A percentile compares a stretch with the other conserved stretches of the same genome.
These are phyloP conservation scores for Coleophoma crateriformis DNA, from an alignment of 2,329 filamentous ascomycete genomes.

Conservation along the genomic window DNA sequence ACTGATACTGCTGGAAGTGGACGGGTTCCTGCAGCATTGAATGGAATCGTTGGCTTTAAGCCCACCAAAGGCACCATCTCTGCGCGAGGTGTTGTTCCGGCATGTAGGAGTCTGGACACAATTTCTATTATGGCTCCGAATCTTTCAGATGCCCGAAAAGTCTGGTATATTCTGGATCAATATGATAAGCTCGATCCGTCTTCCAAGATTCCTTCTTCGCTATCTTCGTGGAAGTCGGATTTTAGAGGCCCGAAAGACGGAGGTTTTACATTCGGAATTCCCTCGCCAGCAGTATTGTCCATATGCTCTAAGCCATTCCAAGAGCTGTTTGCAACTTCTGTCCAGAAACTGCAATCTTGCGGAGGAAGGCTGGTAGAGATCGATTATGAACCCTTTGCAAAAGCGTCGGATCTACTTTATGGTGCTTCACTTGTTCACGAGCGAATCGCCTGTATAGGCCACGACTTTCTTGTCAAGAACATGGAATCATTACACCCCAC, in stretches of 20 bases:
- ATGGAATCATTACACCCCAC: constrained; percentile 38
- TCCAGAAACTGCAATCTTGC: constrained; percentile 29
- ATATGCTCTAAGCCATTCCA: constrained; percentile 36
- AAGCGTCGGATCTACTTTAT: constrained; percentile 44
- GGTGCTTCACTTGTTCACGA: constrained; percentile 47
- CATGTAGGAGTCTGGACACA: constrained; percentile 47
- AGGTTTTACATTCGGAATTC: constrained; percentile 43
- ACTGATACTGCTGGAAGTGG: constrained; percentile 48
- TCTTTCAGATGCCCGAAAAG: constrained; percentile 38
- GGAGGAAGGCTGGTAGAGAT: constrained; percentile 32
- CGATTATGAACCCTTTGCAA: constrained; percentile 40
- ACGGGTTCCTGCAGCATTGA: constrained; percentile 42
- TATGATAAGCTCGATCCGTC: constrained; percentile 41
- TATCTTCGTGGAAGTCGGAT: constrained; percentile 21
- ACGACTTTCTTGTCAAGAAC: constrained; percentile 29
- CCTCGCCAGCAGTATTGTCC: constrained; percentile 33
- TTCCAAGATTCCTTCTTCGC: constrained; percentile 31
- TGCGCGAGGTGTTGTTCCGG: constrained; percentile 40
- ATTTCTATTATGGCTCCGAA: constrained; percentile 41
- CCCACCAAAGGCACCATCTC: constrained; percentile 44
- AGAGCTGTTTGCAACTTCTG: constrained; percentile 29
- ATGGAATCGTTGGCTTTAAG: constrained; percentile 41
- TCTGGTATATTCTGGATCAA: constrained; percentile 42
- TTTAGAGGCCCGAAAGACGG: constrained; percentile 20
- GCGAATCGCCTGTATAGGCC: constrained; percentile 36